phyloP scores from a whole-genome alignment of 768 basidiomycete genomes.

The Auriscalpium orientale region DNA sequence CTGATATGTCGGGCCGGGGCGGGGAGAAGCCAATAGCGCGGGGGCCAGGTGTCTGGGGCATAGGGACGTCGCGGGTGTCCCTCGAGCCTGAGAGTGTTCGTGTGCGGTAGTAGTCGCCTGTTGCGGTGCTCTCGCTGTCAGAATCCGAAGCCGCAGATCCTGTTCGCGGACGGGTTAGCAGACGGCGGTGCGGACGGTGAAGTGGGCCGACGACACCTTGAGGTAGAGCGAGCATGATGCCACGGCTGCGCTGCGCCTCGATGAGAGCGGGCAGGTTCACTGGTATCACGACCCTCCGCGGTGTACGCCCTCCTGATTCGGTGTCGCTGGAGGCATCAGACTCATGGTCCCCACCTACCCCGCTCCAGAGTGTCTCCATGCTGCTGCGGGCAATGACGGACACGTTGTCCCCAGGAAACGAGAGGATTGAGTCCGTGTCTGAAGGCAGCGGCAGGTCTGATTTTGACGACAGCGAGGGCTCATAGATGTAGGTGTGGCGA shows the following conservation, averaged over 20 bases:
- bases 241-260: constrained; percentile 10
- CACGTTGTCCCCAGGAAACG: constrained; percentile 9
- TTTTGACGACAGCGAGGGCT: constrained; percentile 14
- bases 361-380: constrained; percentile 12
- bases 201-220: constrained; percentile 6
- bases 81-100: neutral
- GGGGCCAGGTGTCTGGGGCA: neutral
- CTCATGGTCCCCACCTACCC: neutral
- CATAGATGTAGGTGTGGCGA: constrained; percentile 12
- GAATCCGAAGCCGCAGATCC: constrained; percentile 15
- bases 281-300: constrained; percentile 6
- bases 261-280: constrained; percentile 13
- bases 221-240: constrained; percentile 12
- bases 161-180: neutral
- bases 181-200: neutral
- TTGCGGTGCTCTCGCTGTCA: constrained; percentile 15
- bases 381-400: constrained; percentile 12
- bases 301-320: constrained; percentile 6
- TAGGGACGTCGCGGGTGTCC: no score
- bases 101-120: constrained; percentile 12
- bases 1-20: neutral
- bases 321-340: neutral
- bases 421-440: constrained; percentile 14
- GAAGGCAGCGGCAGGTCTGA: constrained; percentile 8
- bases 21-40: neutral